Evolutionary conservation across 1,284 basidiomycete species (phyloP), one percentile per base, ranked within the genome.

Genomic region (Athelia psychrophila): DNA sequence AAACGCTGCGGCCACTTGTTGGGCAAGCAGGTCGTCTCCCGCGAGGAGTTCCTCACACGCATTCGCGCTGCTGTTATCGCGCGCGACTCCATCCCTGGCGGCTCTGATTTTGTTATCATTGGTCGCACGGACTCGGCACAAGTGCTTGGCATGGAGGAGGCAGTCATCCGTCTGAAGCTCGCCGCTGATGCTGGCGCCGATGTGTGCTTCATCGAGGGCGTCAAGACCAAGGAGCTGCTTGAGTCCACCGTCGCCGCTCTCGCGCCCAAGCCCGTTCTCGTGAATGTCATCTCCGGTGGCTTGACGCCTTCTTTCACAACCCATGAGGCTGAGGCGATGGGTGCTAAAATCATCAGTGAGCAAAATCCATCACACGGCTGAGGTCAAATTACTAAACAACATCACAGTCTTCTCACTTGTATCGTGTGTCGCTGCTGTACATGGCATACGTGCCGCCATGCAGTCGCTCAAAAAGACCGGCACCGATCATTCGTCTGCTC

Each of bases 181-280:
- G 89, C 90, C 2, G 79, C 84, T 1, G 83, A 83, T 51, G 85
- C 80, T 3, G 90, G 90, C 30, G 90, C 90, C 1, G 90, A 92
- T 61, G 88, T 91, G 20, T 91, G 86, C 65, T 93, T 93, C 71
- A 88, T 92, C 48, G 90, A 93, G 69, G 90, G 89, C 50, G 87
- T 91, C 40, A 80, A 80, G 66, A 86, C 80, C 10, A 77, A 84
- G 50, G 81, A 86, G 49, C 77, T 89, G 35, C 77, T 91, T 24
- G 73, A 78, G 57, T 70, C 71, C 2, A 88, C 88, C 2, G 82
- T 91, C 48, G 72, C 74, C 33, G 83, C 81, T 3, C 69, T 92
- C 27, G 79, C 82, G 6, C 87, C 88, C 4, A 87, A 85, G 59
- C 88, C 88, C 0, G 78, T 86, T 44, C 82, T 90, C 33, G 83